These are phyloP conservation scores for Dryas integrifolia DNA, from an alignment of 331 rosid genomes.

Conservation along the genomic window DNA sequence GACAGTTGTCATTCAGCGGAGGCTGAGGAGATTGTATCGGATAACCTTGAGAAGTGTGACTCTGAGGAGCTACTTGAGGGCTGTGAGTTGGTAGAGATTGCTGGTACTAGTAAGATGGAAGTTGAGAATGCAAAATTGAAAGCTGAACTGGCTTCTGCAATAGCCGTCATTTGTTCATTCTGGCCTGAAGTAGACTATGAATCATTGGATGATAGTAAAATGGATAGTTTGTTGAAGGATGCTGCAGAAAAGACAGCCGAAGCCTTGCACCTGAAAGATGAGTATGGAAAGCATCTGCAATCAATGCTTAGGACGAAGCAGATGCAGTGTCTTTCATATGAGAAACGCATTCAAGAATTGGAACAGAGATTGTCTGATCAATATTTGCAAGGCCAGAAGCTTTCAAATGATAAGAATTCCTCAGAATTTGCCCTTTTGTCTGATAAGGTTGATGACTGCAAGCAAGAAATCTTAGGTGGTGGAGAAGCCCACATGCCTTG, in stretches of 20 bases:
- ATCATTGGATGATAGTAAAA: slow-evolving; percentile 60
- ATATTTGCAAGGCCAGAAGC: slow-evolving; percentile 62
- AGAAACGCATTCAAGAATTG: slow-evolving; percentile 88
- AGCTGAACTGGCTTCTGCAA: slow-evolving; percentile 89
- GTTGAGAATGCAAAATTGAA: slow-evolving; percentile 95
- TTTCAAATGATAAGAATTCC: slow-evolving; percentile 43
- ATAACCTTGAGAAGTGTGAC: slow-evolving; percentile 48
- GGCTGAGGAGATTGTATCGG: slow-evolving; percentile 45
- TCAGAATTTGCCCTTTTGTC: slow-evolving; percentile 47
- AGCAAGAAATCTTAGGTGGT: slow-evolving; percentile 47
- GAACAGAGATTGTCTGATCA: slow-evolving; percentile 79
- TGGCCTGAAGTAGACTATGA: slow-evolving; percentile 60
- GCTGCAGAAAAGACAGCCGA: slow-evolving; percentile 75
- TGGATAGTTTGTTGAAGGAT: slow-evolving; percentile 61
- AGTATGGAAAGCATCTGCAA: slow-evolving; percentile 62
- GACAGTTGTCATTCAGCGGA: slow-evolving; percentile 60
- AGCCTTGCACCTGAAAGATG: slow-evolving; percentile 89
- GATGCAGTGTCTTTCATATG: slow-evolving; percentile 67
- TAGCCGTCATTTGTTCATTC: slow-evolving; percentile 69
- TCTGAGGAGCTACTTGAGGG: slow-evolving; percentile 64
- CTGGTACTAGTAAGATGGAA: slow-evolving; percentile 89
- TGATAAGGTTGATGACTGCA: slow-evolving; percentile 49
- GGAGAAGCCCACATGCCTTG: slow-evolving; percentile 48
- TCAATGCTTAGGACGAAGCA: slow-evolving; percentile 79
- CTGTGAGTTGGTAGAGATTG: slow-evolving; percentile 76